Conservation (phyloP, 2,329 filamentous ascomycete genomes). For the Erysiphe pulchra region DNA sequence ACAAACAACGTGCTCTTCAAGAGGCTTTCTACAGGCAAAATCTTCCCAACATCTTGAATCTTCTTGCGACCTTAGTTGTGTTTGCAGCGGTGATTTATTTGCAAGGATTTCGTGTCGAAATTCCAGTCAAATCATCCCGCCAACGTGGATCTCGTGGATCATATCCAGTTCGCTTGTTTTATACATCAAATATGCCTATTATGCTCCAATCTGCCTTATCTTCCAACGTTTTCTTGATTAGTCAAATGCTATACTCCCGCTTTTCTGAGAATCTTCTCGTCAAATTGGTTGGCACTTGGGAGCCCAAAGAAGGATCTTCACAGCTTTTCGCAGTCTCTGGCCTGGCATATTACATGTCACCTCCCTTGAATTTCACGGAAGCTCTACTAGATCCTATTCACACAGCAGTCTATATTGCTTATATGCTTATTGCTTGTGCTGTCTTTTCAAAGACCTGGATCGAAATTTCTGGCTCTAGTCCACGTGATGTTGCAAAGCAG, state of each 20-base stretch:
- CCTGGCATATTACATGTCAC: conserved; percentile 99
- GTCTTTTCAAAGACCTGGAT: conserved; percentile 99
- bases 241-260: conserved; percentile 96
- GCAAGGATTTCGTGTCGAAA: conserved; percentile 97
- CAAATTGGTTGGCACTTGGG: conserved; percentile 93
- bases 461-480: conserved; percentile 92
- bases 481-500: conserved; percentile 96
- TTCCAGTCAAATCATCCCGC: conserved; percentile 96
- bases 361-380: conserved; percentile 90
- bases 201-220: conserved; percentile 98
- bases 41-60: conserved; percentile 98
- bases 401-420: conserved; percentile 80
- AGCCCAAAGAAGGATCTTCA: conserved; percentile 82
- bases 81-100: conserved; percentile 98
- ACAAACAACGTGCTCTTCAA: conserved; percentile 95
- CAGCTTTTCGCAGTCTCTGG: conserved; percentile 86
- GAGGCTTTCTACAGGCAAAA: conserved; percentile 99
- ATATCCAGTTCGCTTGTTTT: conserved; percentile 96
- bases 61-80: conserved; percentile 73
- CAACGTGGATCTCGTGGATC: conserved; percentile 96
- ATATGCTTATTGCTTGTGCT: conserved; percentile 94
- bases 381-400: conserved; percentile 92
- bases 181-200: conserved; percentile 99
- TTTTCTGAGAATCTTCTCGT: conserved; percentile 98
- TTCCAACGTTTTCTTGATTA: conserved; percentile 97